These are phyloP conservation scores for Pythium chondricola DNA, from an alignment of 352 stramenopile species.

Conservation along the genomic window DNA sequence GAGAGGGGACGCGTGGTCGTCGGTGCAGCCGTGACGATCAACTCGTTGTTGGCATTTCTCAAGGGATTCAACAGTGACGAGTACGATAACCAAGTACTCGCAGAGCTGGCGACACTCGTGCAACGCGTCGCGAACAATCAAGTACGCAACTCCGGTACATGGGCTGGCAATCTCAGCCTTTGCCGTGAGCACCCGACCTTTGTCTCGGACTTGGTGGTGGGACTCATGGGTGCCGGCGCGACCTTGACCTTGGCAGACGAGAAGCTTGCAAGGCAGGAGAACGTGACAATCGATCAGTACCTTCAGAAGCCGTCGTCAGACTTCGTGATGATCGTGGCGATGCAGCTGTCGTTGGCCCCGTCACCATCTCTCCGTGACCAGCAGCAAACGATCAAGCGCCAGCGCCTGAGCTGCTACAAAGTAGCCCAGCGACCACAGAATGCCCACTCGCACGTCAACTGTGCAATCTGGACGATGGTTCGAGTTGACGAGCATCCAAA, in stretches of 20 bases:
- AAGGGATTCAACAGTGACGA: slow-evolving; percentile 6
- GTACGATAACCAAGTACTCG: slow-evolving; percentile 12
- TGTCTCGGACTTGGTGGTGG: slow-evolving; percentile 41
- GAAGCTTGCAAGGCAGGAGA: slow-evolving; percentile 7
- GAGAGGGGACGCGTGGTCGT: slow-evolving; percentile 2
- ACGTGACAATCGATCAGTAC: slow-evolving; percentile 21
- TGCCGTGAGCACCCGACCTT: slow-evolving; percentile 39
- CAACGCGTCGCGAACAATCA: slow-evolving; percentile 50
- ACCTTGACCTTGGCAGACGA: slow-evolving; percentile 21
- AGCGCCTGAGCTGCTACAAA: slow-evolving; percentile 36
- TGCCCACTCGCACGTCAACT: slow-evolving; percentile 53
- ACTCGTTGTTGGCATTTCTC: slow-evolving; percentile 16
- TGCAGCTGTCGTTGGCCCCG: slow-evolving; percentile 17
- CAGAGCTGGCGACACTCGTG: slow-evolving; percentile 33
- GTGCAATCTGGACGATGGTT: slow-evolving; percentile 23
- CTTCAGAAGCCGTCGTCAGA: slow-evolving; percentile 11
- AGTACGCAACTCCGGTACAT: slow-evolving; percentile 35
- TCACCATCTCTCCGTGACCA: neutral
- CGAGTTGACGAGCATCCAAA: slow-evolving; percentile 4
- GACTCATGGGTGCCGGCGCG: slow-evolving; percentile 29
- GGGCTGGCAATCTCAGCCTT: slow-evolving; percentile 26
- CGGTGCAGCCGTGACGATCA: slow-evolving; percentile 21
- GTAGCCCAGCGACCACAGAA: slow-evolving; percentile 44
- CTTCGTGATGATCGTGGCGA: slow-evolving; percentile 25
- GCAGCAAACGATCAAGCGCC: neutral